A percentile compares a stretch with the other conserved stretches of the same genome.
Conservation (phyloP, 495 filamentous ascomycete genomes). For the Lasiosphaeria miniovina region DNA sequence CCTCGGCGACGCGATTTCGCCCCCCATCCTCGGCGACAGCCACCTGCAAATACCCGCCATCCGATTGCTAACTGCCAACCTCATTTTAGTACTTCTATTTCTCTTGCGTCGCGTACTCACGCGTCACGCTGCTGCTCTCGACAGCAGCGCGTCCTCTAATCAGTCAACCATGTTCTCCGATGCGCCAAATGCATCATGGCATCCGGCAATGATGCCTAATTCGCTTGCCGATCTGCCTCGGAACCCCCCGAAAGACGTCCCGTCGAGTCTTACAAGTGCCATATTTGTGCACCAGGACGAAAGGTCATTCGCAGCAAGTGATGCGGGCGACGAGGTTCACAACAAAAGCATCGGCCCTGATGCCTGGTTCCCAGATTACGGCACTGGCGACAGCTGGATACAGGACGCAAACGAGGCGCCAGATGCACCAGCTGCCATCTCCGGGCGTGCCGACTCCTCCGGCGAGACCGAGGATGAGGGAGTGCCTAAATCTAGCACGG, state of each 20-base stretch:
- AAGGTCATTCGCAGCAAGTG: neutral
- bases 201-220: conserved; percentile 56
- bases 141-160: conserved; percentile 30
- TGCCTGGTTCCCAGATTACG: conserved; percentile 32
- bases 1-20: conserved; percentile 15
- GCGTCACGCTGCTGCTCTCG: conserved; percentile 17
- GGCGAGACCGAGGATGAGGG: conserved; percentile 12
- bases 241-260: conserved; percentile 3
- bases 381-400: conserved; percentile 26
- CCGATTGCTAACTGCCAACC: neutral
- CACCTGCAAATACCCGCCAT: neutral
- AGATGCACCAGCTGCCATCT: conserved; percentile 9
- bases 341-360: conserved; percentile 22
- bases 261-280: conserved; percentile 4
- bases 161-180: conserved; percentile 39
- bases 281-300: neutral
- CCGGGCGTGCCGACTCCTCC: conserved; percentile 16
- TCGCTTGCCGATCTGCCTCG: conserved; percentile 27
- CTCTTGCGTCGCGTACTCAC: conserved; percentile 18
- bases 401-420: conserved; percentile 22
- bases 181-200: conserved; percentile 47
- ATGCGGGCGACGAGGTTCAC: conserved; percentile 16
- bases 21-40: neutral
- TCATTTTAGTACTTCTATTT: conserved; percentile 29
- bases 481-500: conserved; percentile 23